Conservation (phyloP, 192 early-diverging fungal genomes). For the Backusella circina region DNA sequence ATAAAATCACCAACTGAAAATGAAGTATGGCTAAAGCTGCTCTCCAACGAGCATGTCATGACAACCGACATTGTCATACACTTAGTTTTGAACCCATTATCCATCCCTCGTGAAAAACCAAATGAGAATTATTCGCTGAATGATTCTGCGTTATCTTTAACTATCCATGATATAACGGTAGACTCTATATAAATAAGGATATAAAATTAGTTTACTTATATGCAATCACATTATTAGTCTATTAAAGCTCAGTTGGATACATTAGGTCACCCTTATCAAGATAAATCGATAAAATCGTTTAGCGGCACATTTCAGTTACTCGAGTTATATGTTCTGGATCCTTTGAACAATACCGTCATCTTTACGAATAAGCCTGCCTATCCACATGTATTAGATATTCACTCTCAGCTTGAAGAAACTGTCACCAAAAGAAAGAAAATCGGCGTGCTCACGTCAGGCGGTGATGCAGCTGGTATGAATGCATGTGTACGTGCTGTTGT, state of each 20-base stretch:
- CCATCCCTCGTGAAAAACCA: background rate
- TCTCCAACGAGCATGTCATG: background rate
- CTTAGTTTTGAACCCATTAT: background rate
- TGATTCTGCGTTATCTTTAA: slow-evolving; percentile 1
- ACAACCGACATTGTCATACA: background rate
- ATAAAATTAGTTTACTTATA: background rate
- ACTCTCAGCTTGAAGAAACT: background rate
- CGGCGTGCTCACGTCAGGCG: slow-evolving; percentile 89
- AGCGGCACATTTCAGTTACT: slow-evolving; percentile 16
- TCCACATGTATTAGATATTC: background rate
- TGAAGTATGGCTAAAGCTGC: slow-evolving; percentile 3
- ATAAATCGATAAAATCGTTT: slow-evolving; percentile 14
- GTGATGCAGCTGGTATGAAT: slow-evolving; percentile 96
- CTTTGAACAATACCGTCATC: slow-evolving; percentile 75
- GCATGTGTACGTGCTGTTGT: slow-evolving; percentile 89
- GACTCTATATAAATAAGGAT: background rate
- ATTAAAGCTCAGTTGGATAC: slow-evolving; percentile 30
- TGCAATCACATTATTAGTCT: slow-evolving; percentile 19
- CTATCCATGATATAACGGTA: background rate
- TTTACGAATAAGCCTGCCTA: slow-evolving; percentile 57
- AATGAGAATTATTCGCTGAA: background rate
- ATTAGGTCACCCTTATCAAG: slow-evolving; percentile 38
- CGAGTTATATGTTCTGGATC: slow-evolving; percentile 63
- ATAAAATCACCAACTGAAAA: background rate
- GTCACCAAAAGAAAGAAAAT: slow-evolving; percentile 48